phyloP scores from a whole-genome alignment of 2,329 filamentous ascomycete genomes.

The Xylaria hypoxylon region DNA sequence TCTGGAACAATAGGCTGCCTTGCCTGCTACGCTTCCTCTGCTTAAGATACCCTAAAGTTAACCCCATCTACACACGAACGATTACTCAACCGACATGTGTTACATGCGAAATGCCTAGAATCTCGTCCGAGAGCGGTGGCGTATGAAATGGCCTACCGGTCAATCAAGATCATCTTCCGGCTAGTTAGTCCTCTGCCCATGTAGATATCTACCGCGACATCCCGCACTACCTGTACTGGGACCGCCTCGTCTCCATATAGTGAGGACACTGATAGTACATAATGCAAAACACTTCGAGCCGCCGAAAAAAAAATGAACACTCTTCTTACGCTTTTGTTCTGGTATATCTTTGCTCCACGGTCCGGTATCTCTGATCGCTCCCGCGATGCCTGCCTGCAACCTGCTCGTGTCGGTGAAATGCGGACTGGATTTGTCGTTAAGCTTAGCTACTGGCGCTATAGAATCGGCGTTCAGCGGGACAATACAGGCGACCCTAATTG shows the following conservation, averaged over 20 bases:
- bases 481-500: not conserved
- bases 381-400: not conserved
- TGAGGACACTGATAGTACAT: conserved; percentile 26
- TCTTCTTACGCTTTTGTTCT: not conserved
- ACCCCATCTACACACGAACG: conserved; percentile 22
- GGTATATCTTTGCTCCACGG: not conserved
- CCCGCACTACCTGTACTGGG: conserved; percentile 13
- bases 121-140: not conserved
- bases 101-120: conserved; percentile 15
- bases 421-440: not conserved
- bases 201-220: conserved; percentile 33
- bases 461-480: not conserved
- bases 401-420: not conserved
- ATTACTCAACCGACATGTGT: conserved; percentile 14
- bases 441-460: not conserved
- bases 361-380: not conserved
- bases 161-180: conserved; percentile 17
- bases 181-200: conserved; percentile 31
- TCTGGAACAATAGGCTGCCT: conserved; percentile 12
- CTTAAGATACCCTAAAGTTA: conserved; percentile 36
- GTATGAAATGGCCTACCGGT: conserved; percentile 16
- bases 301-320: not conserved
- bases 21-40: conserved; percentile 23
- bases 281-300: conserved; percentile 29
- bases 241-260: conserved; percentile 6